Evolutionary conservation across 1,284 basidiomycete genomes (phyloP).

Genomic region (Coniferiporia weirii): DNA sequence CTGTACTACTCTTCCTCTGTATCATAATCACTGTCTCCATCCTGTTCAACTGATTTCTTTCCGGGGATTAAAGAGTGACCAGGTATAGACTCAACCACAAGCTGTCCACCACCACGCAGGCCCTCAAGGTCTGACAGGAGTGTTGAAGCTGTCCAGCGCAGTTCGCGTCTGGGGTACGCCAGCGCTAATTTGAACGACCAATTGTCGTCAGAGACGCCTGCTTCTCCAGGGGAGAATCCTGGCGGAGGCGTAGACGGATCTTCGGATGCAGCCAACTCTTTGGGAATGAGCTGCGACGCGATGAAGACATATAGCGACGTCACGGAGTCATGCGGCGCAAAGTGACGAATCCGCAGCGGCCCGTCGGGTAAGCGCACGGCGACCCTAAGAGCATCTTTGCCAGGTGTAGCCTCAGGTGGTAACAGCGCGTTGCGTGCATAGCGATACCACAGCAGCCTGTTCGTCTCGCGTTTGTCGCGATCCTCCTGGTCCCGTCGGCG

Average conservation of each 20-base stretch:
- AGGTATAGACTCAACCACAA: constrained; percentile 60
- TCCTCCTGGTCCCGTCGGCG: constrained; percentile 25
- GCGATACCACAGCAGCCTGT: constrained; percentile 45
- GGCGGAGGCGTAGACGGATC: constrained; percentile 42
- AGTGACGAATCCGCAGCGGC: constrained; percentile 51
- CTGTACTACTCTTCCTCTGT: constrained; percentile 50
- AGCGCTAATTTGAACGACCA: constrained; percentile 70
- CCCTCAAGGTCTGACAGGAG: constrained; percentile 47
- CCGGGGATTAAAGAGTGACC: constrained; percentile 21
- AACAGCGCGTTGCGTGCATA: constrained; percentile 19
- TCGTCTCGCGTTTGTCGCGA: constrained; percentile 28
- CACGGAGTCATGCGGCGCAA: constrained; percentile 46
- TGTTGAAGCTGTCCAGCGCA: constrained; percentile 44
- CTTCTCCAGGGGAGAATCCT: constrained; percentile 27
- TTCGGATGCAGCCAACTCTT: constrained; percentile 29
- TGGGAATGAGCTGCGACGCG: constrained; percentile 47
- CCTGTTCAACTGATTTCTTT: constrained; percentile 15
- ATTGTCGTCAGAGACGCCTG: constrained; percentile 45
- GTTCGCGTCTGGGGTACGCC: constrained; percentile 65
- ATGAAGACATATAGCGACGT: constrained; percentile 67
- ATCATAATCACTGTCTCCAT: constrained; percentile 52
- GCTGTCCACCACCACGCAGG: constrained; percentile 59
- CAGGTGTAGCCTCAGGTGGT: constrained; percentile 21
- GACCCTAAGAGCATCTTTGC: constrained; percentile 43
- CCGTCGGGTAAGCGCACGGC: constrained; percentile 69